Evolutionary conservation across 371 early-diverging fungal genomes (phyloP).

Genomic region (Sporodiniella umbellata): DNA sequence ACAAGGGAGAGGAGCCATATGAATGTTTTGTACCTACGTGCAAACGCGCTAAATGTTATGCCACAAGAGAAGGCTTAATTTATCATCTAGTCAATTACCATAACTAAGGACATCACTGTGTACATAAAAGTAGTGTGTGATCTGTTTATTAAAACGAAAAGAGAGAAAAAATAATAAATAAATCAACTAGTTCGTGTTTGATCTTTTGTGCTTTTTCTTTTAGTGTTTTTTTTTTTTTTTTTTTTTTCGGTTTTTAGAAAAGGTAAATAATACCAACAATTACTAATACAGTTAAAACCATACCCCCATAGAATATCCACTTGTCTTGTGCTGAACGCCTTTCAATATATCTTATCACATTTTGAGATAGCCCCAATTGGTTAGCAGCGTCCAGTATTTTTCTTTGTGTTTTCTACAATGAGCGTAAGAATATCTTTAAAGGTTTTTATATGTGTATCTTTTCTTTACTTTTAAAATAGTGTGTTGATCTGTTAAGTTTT

Average conservation of each 20-base stretch:
- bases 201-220: no score
- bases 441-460: background rate
- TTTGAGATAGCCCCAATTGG: slow-evolving; percentile 77
- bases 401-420: slow-evolving; percentile 68
- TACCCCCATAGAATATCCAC: slow-evolving; percentile 79
- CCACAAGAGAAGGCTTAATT: slow-evolving; percentile 29
- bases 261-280: slow-evolving; percentile 66
- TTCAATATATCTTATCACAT: slow-evolving; percentile 82
- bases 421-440: background rate
- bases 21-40: slow-evolving; percentile 20
- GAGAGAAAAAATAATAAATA: no score
- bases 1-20: slow-evolving; percentile 30
- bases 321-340: slow-evolving; percentile 75
- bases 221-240: background rate
- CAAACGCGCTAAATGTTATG: slow-evolving; percentile 24
- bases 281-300: slow-evolving; percentile 53
- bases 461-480: slow-evolving; percentile 69
- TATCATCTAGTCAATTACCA: slow-evolving; percentile 31
- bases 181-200: no score
- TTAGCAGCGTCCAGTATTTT: slow-evolving; percentile 78
- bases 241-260: slow-evolving; percentile 20
- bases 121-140: background rate
- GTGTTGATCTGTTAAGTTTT: slow-evolving; percentile 76
- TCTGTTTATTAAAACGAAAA: background rate
- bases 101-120: background rate